These are phyloP conservation scores for Agrocybe praecox DNA, from an alignment of 768 basidiomycete species.

Conservation along the genomic window DNA sequence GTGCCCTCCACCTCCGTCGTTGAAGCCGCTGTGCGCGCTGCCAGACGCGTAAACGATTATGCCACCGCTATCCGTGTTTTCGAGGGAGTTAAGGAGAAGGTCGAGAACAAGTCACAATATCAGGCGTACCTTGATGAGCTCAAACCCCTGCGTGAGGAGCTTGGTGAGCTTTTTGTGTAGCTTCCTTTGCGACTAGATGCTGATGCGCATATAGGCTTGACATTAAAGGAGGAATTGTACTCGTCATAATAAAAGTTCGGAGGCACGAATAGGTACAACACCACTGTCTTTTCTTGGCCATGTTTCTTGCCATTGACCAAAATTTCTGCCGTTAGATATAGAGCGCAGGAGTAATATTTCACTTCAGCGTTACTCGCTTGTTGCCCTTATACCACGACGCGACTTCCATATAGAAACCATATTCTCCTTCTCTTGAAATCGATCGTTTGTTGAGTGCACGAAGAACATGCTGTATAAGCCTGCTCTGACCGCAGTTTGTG, in stretches of 20 bases:
- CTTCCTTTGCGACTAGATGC: background rate
- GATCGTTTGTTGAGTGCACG: background rate
- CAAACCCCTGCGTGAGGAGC: constrained; percentile 85
- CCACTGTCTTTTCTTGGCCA: background rate
- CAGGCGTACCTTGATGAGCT: constrained; percentile 91
- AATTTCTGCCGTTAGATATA: constrained; percentile 3
- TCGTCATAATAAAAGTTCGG: constrained; percentile 22
- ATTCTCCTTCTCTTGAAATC: background rate
- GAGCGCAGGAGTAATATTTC: constrained; percentile 9
- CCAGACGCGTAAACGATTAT: constrained; percentile 94
- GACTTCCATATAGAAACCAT: background rate
- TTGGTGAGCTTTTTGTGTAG: constrained; percentile 61
- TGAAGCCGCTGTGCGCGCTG: constrained; percentile 85
- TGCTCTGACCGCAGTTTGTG: no score
- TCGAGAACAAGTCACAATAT: constrained; percentile 96
- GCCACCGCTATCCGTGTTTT: constrained; percentile 95
- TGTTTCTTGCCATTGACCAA: background rate
- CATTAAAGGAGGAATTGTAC: constrained; percentile 31
- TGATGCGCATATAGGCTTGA: constrained; percentile 16
- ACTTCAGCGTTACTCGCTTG: background rate
- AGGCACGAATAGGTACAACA: constrained; percentile 10
- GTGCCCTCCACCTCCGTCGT: constrained; percentile 84
- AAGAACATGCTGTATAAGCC: no score
- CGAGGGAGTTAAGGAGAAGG: constrained; percentile 96
- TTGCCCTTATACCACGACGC: background rate